These are phyloP conservation scores for Thielaviopsis musarum DNA, from an alignment of 2,329 filamentous ascomycete species.

Conservation along the genomic window DNA sequence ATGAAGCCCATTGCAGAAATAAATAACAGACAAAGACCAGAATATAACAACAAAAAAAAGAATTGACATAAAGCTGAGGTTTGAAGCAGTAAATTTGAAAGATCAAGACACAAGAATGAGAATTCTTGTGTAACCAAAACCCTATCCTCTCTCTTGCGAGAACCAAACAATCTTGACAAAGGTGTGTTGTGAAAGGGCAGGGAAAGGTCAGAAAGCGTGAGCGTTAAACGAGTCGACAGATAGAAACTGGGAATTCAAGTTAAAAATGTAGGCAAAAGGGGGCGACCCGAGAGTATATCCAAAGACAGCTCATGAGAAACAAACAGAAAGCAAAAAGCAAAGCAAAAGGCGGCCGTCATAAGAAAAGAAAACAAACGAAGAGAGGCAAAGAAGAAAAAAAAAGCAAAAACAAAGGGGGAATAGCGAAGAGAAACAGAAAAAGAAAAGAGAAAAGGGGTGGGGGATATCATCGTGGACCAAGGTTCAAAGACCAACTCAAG, in stretches of 20 bases:
- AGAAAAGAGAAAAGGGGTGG: background rate
- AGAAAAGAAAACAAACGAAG: constrained; percentile 6
- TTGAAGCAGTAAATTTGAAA: background rate
- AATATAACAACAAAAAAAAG: background rate
- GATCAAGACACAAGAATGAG: constrained; percentile 3
- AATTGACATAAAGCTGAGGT: background rate
- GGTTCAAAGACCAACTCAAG: constrained; percentile 10
- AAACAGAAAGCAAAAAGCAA: constrained; percentile 5
- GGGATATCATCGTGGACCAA: constrained; percentile 6
- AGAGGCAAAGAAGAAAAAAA: background rate
- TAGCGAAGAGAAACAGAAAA: constrained; percentile 5
- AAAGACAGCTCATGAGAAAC: constrained; percentile 9
- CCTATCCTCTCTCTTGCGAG: constrained; percentile 1
- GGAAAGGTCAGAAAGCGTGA: constrained; percentile 6
- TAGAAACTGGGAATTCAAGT: background rate
- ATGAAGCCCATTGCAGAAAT: background rate
- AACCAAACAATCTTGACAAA: constrained; percentile 1
- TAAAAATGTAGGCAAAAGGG: constrained; percentile 8
- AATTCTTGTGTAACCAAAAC: constrained; percentile 7
- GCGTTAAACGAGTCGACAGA: constrained; percentile 14
- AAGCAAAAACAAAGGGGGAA: constrained; percentile 2
- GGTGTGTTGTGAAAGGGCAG: constrained; percentile 9
- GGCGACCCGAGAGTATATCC: constrained; percentile 12
- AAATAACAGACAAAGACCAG: background rate
- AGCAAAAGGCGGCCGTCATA: background rate